Evolutionary conservation across 1,284 basidiomycete genomes (phyloP), one percentile per base, ranked within the genome.

Genomic region (Wolfiporia cocos): DNA sequence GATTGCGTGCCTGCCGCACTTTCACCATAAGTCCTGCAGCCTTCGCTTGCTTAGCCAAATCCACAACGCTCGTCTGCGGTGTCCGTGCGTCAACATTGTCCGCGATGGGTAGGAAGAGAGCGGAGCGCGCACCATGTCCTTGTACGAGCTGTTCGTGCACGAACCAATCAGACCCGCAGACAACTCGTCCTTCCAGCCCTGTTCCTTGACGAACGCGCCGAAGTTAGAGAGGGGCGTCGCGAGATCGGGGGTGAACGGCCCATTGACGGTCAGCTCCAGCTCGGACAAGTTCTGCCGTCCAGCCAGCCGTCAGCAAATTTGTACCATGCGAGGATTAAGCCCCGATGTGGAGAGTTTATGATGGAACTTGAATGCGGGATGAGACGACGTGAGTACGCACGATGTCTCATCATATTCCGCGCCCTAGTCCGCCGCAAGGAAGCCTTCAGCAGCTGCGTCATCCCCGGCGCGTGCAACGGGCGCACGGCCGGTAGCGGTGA

Each of bases 71-170:
- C 5, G 88, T 85, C 83, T 87, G 57, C n/a, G n/a, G n/a, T n/a
- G n/a, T n/a, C n/a, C n/a, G n/a, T n/a, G n/a, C n/a, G n/a, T n/a
- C n/a, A 3, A 12, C 11, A 12, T 9, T 14, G 14, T 28, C 14
- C 26, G 26, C 26, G 14, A 28, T 14, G 26, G 14, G 26, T 28
- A 9, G 14, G 26, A 7, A 14, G 26, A n/a, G 19, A 20, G 30
- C 11, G 26, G 3, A 23, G 6, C n/a, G n/a, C 54, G 42, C 56
- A 85, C 90, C 90, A 95, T 89, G 61, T 94, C 92, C 63, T 94
- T 88, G 58, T 97, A 97, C 7, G 91, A 94, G 49, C 91, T 94
- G 67, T 99, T 99, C 31, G 96, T 99, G 66, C 96, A 99, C 32
- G 92, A 95, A 18, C 96, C 96, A 58, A 99, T 99, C 26, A 98